These are phyloP conservation scores for Suillus weaverae DNA, from an alignment of 768 basidiomycete genomes.

Conservation along the genomic window DNA sequence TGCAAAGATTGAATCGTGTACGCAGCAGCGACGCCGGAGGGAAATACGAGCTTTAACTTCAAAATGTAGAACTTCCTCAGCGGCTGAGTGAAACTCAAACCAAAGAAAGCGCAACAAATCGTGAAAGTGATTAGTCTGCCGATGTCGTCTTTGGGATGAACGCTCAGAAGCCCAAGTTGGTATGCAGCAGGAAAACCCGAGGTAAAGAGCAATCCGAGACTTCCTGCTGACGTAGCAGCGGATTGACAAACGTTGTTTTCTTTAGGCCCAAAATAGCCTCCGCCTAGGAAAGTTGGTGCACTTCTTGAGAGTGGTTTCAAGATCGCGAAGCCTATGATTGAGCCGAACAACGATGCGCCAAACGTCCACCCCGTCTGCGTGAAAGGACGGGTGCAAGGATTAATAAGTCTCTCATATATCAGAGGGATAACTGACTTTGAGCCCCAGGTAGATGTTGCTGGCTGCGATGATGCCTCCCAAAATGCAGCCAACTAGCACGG, in stretches of 20 bases:
- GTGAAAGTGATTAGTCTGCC: constrained; percentile 57
- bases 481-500: constrained; percentile 45
- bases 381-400: neutral
- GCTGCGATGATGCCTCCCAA: constrained; percentile 58
- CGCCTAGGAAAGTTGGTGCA: constrained; percentile 44
- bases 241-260: constrained; percentile 41
- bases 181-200: constrained; percentile 60
- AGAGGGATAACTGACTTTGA: constrained; percentile 36
- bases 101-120: constrained; percentile 54
- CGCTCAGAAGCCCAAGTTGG: constrained; percentile 48
- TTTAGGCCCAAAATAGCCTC: constrained; percentile 61
- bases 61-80: constrained; percentile 61
- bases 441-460: constrained; percentile 65
- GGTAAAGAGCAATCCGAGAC: constrained; percentile 58
- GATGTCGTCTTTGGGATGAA: constrained; percentile 49
- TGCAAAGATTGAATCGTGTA: constrained; percentile 65
- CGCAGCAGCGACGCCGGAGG: constrained; percentile 62
- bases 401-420: neutral
- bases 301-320: constrained; percentile 54
- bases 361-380: constrained; percentile 57
- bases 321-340: constrained; percentile 43
- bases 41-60: constrained; percentile 61
- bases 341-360: constrained; percentile 59
- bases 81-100: constrained; percentile 66
- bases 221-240: constrained; percentile 44